Evolutionary conservation across 441 rosid species (phyloP).

Genomic region (Pelargonium australe): DNA sequence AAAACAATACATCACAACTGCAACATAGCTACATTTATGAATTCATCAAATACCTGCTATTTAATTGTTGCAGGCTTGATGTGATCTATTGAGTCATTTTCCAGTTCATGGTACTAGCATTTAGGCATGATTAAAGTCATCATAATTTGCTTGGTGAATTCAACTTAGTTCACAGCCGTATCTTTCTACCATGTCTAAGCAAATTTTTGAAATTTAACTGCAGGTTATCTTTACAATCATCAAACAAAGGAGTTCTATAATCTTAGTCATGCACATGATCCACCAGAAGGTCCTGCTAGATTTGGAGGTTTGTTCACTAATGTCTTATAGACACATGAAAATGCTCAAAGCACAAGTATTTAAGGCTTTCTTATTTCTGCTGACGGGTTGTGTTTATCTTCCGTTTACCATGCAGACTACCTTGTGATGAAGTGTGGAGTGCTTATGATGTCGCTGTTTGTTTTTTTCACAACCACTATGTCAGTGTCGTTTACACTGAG

Average conservation of each 20-base stretch:
- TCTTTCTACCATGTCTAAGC: conserved; percentile 1
- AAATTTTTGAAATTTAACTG: conserved; percentile 22
- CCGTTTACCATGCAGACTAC: conserved; percentile 56
- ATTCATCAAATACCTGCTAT: too few relatives aligned
- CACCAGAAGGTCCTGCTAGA: conserved; percentile 69
- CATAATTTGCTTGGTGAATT: conserved; percentile 6
- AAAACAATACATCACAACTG: too few relatives aligned
- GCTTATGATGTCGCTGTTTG: conserved; percentile 97
- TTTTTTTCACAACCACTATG: conserved; percentile 97
- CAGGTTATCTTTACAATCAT: conserved; percentile 82
- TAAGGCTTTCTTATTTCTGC: background rate
- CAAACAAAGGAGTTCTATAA: conserved; percentile 89
- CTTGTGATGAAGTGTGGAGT: conserved; percentile 97
- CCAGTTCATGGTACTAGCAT: background rate
- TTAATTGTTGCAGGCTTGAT: too few relatives aligned
- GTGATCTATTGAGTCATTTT: background rate
- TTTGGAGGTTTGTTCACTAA: conserved; percentile 64
- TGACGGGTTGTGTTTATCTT: conserved; percentile 12
- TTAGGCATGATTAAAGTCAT: conserved; percentile 2
- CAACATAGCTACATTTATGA: too few relatives aligned
- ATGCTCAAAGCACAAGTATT: background rate
- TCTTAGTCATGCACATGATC: conserved; percentile 82
- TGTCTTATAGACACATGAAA: conserved; percentile 8
- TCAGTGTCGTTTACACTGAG: conserved; percentile 95
- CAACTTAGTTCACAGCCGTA: background rate